Base-by-base conservation (phyloP, 2,329 filamentous ascomycete genomes). In the Fusarium solani-melongenae region DNA sequence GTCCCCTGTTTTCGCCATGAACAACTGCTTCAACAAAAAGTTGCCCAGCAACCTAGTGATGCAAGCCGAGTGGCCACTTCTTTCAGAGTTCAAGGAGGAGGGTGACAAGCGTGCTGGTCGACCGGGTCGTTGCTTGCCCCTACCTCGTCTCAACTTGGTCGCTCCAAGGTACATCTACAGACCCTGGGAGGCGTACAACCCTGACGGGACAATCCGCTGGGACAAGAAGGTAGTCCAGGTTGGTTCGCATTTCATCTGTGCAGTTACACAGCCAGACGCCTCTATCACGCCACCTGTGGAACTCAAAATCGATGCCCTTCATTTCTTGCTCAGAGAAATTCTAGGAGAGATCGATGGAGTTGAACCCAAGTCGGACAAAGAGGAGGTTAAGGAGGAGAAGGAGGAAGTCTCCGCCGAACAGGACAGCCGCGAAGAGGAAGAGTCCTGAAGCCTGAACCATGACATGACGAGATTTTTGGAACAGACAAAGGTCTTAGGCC, bases 51-150 rank as follows among this genome's bases (percentile, higher is more conserved):
- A 73, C 20, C 56, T 69, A 9, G 56, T 73, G 8, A 55, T 58
- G 24, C 71, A 61, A 12, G 79, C 74, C 24, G 73, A 77, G 51
- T 84, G 83, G 83, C 83, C 83, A 2, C 77, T 79, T 10, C 69
- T 82, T 41, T 72, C 81, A 14, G 81, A 83, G 62, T 76, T 83
- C 31, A 83, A 83, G 59, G 80, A 82, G 29, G 79, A 81, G 15
- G 80, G 81, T 38, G 79, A 83, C 62, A 79, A 74, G 46, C 75
- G 79, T 20, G 72, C 76, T 1, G 51, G 57, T 36, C 62, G 67
- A 51, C 67, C 77, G 46, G 67, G 75, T 22, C 79, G 81, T n/a
- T 78, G 72, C 34, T 73, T 84, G 24, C 82, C 82, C 44, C 69
- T 79, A 4, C 82, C 82, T 33, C 79, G 77, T 20, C 70, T 81